Percentiles rank a stretch among this genome's conserved stretches.
Evolutionary conservation across 345 rosid genomes (phyloP).

Genomic region (Streptanthus diversifolius): DNA sequence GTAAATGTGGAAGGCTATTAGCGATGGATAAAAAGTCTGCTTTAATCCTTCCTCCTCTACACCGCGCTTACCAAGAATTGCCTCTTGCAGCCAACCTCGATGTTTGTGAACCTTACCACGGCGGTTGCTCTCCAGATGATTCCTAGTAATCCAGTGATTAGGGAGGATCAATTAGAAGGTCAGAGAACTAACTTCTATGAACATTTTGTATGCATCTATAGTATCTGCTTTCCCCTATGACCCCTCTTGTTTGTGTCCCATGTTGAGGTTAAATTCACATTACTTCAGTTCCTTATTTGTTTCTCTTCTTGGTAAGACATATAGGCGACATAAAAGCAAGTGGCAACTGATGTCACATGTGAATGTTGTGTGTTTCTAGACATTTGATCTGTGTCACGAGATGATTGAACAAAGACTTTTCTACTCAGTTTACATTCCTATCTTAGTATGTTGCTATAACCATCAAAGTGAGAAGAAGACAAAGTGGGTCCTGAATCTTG

Average conservation of each 20-base stretch:
- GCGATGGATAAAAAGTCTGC: slow-evolving; percentile 68
- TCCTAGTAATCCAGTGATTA: slow-evolving; percentile 2
- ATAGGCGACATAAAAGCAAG: background rate
- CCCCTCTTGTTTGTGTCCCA: background rate
- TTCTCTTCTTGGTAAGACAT: background rate
- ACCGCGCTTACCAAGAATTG: slow-evolving; percentile 42
- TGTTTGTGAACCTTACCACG: slow-evolving; percentile 46
- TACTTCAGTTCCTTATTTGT: background rate
- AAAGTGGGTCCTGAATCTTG: slow-evolving; percentile 20
- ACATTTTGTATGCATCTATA: background rate
- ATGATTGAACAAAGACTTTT: background rate
- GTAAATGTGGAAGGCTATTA: slow-evolving; percentile 66
- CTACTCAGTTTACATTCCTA: background rate
- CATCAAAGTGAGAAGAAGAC: slow-evolving; percentile 25
- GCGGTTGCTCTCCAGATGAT: slow-evolving; percentile 50
- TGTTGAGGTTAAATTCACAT: slow-evolving; percentile 2
- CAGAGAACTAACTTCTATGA: background rate
- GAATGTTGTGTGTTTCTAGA: slow-evolving; percentile 18
- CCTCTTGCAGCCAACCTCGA: slow-evolving; percentile 28
- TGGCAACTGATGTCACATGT: slow-evolving; percentile 7
- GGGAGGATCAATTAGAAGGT: background rate
- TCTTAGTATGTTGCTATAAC: slow-evolving; percentile 9
- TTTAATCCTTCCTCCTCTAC: slow-evolving; percentile 53
- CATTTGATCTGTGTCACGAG: slow-evolving; percentile 12
- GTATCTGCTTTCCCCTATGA: background rate